A percentile compares a stretch with the other conserved stretches of the same genome.
Conservation (phyloP, 805 yeast species). For the Yarrowia sp. region DNA sequence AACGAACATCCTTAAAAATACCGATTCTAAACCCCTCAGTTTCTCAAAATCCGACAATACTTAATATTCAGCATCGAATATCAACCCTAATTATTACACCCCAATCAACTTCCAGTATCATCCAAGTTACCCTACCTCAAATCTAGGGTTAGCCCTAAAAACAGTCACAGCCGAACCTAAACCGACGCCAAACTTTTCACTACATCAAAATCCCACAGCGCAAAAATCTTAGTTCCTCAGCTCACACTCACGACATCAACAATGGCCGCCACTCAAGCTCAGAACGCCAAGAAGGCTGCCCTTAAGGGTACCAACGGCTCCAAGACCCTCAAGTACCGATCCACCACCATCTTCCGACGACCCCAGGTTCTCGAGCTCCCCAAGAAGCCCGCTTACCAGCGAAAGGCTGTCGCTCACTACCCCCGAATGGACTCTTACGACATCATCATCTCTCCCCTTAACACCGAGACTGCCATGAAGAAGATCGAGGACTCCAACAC, state of each 20-base stretch:
- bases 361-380: conserved; percentile 96
- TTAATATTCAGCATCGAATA: not conserved
- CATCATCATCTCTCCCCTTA: conserved; percentile 89
- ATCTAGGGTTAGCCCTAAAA: conserved; percentile 15
- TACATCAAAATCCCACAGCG: not conserved
- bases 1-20: no score
- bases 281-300: conserved; percentile 98
- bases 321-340: conserved; percentile 90
- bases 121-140: not conserved
- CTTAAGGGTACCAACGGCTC: conserved; percentile 93
- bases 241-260: conserved; percentile 25
- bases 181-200: conserved; percentile 7
- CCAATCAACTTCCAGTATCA: not conserved
- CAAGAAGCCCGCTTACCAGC: conserved; percentile 91
- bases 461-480: conserved; percentile 98
- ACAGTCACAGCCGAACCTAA: not conserved
- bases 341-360: conserved; percentile 89
- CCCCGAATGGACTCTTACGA: conserved; percentile 95
- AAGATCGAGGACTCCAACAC: conserved; percentile 99
- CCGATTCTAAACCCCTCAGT: no score
- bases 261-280: conserved; percentile 65
- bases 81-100: not conserved
- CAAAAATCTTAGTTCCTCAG: not conserved
- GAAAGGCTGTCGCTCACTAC: conserved; percentile 96
- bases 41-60: no score